Percentiles rank a stretch among this genome's conserved stretches.
phyloP scores from a whole-genome alignment of 1,139 yeast species.

The Pichia sp. region DNA sequence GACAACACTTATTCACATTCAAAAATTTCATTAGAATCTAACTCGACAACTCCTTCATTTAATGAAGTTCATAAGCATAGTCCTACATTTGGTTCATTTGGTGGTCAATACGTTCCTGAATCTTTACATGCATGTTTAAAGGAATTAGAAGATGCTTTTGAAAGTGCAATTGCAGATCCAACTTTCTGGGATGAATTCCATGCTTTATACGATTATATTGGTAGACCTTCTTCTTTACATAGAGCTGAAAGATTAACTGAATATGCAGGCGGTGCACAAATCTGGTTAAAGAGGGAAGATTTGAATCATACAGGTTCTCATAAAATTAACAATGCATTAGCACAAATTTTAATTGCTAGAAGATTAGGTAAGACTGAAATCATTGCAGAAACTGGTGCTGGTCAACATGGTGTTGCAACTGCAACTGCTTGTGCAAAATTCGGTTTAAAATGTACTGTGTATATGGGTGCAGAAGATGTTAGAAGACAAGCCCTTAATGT shows the following conservation, averaged over 20 bases:
- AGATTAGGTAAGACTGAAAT: constrained; percentile 85
- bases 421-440: constrained; percentile 99
- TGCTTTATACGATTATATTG: constrained; percentile 80
- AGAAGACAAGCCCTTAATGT: constrained; percentile 98
- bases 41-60: constrained; percentile 35
- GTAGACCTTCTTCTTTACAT: constrained; percentile 92
- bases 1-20: constrained; percentile 26
- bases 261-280: constrained; percentile 91
- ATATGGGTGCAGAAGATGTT: constrained; percentile 99
- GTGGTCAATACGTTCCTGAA: constrained; percentile 99
- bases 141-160: constrained; percentile 84
- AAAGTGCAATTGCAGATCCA: constrained; percentile 81
- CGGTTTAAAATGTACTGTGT: constrained; percentile 91
- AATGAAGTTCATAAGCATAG: constrained; percentile 55
- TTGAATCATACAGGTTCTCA: constrained; percentile 97
- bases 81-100: constrained; percentile 86
- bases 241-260: constrained; percentile 85
- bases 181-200: constrained; percentile 89
- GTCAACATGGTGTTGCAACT: constrained; percentile 99
- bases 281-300: constrained; percentile 98
- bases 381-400: constrained; percentile 99
- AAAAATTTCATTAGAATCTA: constrained; percentile 22
- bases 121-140: constrained; percentile 85
- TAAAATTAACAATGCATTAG: constrained; percentile 92
- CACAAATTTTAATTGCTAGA: constrained; percentile 87